Conservation (phyloP, 148 eudicot genomes). For the Rhododendron molle region DNA sequence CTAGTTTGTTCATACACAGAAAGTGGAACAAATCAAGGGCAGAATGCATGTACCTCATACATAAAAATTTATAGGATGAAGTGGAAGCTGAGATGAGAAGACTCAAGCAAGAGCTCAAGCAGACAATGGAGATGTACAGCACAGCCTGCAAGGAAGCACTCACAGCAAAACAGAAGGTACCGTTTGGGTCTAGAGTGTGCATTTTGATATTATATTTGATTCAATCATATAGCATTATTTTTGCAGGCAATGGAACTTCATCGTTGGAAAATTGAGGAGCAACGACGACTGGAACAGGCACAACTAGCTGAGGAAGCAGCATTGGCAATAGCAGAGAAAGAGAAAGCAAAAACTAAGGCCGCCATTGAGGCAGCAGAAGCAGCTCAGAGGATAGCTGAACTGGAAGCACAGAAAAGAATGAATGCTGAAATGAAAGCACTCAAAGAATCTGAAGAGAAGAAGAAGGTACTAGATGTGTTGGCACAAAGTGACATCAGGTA, state of each 20-base stretch:
- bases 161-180: conserved; percentile 71
- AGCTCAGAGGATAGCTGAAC: conserved; percentile 61
- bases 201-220: neutral
- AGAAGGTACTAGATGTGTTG: conserved; percentile 26
- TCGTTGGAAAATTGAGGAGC: conserved; percentile 53
- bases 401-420: conserved; percentile 57
- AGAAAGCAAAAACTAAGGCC: conserved; percentile 58
- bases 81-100: conserved; percentile 90
- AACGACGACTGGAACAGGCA: conserved; percentile 40
- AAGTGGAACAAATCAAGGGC: neutral
- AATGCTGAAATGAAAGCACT: conserved; percentile 44
- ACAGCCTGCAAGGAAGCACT: conserved; percentile 85
- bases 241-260: conserved; percentile 68
- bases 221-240: neutral
- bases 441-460: conserved; percentile 41
- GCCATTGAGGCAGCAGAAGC: conserved; percentile 77
- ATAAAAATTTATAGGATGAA: conserved; percentile 42
- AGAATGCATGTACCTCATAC: neutral
- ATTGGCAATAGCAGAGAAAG: conserved; percentile 51
- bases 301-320: conserved; percentile 62
- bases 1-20: neutral
- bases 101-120: conserved; percentile 73
- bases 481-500: conserved; percentile 36
- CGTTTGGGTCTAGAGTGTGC: neutral
- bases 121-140: conserved; percentile 93